Conservation (phyloP, 495 filamentous ascomycete species). For the Oleoguttula mirabilis region DNA sequence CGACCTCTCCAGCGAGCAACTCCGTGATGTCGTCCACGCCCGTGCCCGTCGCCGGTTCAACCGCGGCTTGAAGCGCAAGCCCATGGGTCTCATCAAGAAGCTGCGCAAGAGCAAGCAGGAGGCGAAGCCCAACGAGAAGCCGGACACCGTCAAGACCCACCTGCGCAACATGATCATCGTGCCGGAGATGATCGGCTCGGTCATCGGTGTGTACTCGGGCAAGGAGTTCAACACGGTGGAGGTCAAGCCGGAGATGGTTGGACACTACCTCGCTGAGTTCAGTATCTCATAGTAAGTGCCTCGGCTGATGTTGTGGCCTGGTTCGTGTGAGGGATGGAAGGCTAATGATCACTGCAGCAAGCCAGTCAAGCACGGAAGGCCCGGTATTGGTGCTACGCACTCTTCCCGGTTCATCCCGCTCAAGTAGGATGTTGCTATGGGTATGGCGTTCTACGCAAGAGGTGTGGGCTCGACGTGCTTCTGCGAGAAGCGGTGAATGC, state of each 20-base stretch:
- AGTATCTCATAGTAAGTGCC: constrained; percentile 70
- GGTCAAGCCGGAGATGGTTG: constrained; percentile 99
- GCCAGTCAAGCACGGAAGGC: constrained; percentile 99
- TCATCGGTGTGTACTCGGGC: constrained; percentile 97
- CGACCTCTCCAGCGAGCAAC: constrained; percentile 94
- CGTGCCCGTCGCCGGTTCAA: constrained; percentile 98
- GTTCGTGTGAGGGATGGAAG: not conserved
- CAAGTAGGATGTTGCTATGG: too few species aligned
- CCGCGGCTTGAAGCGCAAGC: constrained; percentile 98
- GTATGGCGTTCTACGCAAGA: too few species aligned
- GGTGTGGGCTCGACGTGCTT: too few species aligned
- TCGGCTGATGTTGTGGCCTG: not conserved
- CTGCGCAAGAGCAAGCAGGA: constrained; percentile 99
- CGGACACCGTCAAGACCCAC: constrained; percentile 96
- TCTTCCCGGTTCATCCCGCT: constrained; percentile 99
- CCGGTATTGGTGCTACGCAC: constrained; percentile 99
- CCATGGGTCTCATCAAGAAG: constrained; percentile 99
- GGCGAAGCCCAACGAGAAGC: constrained; percentile 99
- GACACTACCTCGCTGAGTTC: constrained; percentile 98
- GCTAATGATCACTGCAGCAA: constrained; percentile 45
- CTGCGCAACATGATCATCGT: constrained; percentile 99
- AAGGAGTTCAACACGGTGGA: constrained; percentile 99
- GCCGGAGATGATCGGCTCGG: constrained; percentile 96
- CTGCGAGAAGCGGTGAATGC: too few species aligned
- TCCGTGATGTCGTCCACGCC: constrained; percentile 97